Evolutionary conservation across 306 rosid genomes (phyloP), one percentile per base, ranked within the genome.

Genomic region (Glycine latifolia): DNA sequence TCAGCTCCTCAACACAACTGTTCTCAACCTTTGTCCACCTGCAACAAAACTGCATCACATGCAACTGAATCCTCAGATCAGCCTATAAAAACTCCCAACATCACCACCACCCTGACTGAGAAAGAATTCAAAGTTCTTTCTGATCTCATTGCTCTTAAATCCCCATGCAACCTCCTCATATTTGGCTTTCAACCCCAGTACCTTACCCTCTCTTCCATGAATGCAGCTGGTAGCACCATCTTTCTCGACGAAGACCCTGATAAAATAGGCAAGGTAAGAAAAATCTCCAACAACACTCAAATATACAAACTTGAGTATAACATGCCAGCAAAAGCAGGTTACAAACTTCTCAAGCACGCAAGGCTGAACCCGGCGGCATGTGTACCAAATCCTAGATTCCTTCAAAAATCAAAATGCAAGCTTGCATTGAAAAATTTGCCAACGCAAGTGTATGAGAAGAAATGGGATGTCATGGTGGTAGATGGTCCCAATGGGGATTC

Each of bases 81-180:
- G 7, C 81, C 79, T 50, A 59, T 10, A 87, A 60, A 37, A 62
- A 66, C 84, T 73, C 61, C 91, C 60, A 86, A 81, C 11, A 75
- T 77, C 81, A 66, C 62, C 70, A 58, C 66, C 17, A 6, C 33
- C 56, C 81, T 92, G 55, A 68, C 87, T 20, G 85, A 89, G 73
- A 93, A 91, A 83, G 98, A 93, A 87, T 89, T 88, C 88, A 85
- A 55, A 65, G 87, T 89, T 77, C 86, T 95, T 6, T 84, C 79
- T 58, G 67, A 86, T 70, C 88, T 95, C 82, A 85, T 95, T 67
- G 79, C 92, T 61, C 80, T 74, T 10, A 95, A 80, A 86, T 72
- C 89, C 33, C 98, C 97, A 58, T 93, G 98, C 90, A 95, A 93
- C 88, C 90, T 95, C 58, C 98, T 95, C 54, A 78, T 95, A 76